Conservation (phyloP, 73 alveolate species). For the Symbiodinium pilosum region DNA sequence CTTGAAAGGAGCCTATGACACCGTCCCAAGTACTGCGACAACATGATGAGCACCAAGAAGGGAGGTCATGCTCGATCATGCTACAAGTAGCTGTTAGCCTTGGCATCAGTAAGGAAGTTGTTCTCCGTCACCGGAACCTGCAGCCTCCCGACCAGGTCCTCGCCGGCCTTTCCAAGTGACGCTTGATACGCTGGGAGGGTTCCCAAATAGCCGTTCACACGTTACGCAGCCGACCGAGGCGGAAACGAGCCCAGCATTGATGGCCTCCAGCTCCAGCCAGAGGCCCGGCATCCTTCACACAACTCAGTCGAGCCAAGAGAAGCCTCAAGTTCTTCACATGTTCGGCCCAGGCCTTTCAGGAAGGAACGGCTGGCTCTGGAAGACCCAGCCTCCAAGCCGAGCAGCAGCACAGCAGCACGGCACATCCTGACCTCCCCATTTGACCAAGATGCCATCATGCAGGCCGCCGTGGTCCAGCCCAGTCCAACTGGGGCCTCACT, state of each 20-base stretch:
- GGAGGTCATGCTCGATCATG: no score
- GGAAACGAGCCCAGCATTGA: not conserved
- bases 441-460: not conserved
- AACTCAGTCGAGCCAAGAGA: not conserved
- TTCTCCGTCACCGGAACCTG: not conserved
- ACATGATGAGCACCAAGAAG: no score
- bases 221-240: not conserved
- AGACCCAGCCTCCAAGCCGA: not conserved
- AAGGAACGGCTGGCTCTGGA: not conserved
- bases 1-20: not conserved
- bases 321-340: not conserved
- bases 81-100: not conserved
- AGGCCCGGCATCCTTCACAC: not conserved
- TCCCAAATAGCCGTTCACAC: not conserved
- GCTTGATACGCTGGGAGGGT: not conserved
- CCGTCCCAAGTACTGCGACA: not conserved
- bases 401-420: not conserved
- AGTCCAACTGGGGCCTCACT: constrained; percentile 12
- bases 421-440: not conserved
- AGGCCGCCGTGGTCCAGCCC: constrained; percentile 17
- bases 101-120: not conserved
- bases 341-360: not conserved
- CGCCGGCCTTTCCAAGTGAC: not conserved
- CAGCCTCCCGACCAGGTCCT: not conserved
- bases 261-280: constrained; percentile 13